phyloP scores from a whole-genome alignment of 2,329 filamentous ascomycete genomes.

The Penicillium sp. region DNA sequence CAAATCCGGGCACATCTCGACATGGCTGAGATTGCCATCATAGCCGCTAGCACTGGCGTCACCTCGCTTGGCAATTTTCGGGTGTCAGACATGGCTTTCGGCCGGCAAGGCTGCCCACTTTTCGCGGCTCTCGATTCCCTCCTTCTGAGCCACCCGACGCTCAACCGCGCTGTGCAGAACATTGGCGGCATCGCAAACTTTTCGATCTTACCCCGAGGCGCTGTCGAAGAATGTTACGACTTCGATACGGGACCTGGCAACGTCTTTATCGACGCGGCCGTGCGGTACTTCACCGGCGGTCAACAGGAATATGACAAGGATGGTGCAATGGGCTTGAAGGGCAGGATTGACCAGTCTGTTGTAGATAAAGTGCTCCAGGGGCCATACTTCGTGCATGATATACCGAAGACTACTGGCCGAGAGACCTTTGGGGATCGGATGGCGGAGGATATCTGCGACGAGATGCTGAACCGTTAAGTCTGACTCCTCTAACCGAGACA shows the following conservation, averaged over 20 bases:
- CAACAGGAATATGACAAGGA: not conserved
- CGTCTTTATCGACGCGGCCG: not conserved
- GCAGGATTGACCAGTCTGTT: not conserved
- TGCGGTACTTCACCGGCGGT: not conserved
- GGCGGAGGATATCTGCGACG: not conserved
- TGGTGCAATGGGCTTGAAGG: not conserved
- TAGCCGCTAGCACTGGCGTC: not conserved
- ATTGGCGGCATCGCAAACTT: not conserved
- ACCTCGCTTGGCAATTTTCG: not conserved
- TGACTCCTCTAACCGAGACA: not conserved
- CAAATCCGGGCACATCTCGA: not conserved
- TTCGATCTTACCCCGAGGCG: not conserved
- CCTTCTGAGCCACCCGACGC: not conserved
- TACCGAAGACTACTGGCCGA: not conserved
- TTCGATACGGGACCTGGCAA: not conserved
- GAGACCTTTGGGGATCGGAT: not conserved
- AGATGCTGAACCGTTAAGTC: not conserved
- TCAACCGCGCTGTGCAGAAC: not conserved
- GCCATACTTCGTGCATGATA: not conserved
- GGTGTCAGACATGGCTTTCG: not conserved
- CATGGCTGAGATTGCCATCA: not conserved
- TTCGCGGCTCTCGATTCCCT: not conserved
- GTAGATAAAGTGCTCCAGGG: not conserved
- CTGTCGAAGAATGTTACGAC: not conserved
- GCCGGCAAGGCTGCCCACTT: not conserved